These are phyloP conservation scores for Panicum virgatum DNA, from an alignment of 202 grass and related monocot species.

Conservation along the genomic window DNA sequence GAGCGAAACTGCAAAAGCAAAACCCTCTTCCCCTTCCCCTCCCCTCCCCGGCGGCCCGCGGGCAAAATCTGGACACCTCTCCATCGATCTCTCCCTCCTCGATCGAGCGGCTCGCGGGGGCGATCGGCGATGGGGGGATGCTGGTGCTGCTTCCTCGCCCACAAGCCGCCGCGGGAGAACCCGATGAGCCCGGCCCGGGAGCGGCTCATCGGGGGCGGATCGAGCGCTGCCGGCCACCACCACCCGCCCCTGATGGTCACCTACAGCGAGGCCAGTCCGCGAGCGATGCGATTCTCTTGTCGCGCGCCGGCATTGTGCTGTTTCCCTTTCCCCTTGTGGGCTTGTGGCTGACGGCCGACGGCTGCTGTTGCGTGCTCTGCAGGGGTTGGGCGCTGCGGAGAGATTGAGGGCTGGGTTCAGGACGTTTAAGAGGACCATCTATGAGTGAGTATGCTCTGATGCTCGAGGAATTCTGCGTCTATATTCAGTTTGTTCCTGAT, in stretches of 20 bases:
- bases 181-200: constrained; percentile 18
- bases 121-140: constrained; percentile 39
- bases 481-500: neutral
- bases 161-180: constrained; percentile 41
- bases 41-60: neutral
- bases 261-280: constrained; percentile 23
- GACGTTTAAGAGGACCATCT: constrained; percentile 33
- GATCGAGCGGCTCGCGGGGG: neutral
- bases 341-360: neutral
- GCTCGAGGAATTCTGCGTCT: neutral
- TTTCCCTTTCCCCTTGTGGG: neutral
- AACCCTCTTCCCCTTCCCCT: neutral
- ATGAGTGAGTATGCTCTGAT: constrained; percentile 36
- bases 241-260: neutral
- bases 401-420: constrained; percentile 43
- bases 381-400: constrained; percentile 32
- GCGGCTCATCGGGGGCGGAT: neutral
- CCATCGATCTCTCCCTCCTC: neutral
- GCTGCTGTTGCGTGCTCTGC: neutral
- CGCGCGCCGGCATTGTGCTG: neutral
- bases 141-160: constrained; percentile 28
- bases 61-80: neutral
- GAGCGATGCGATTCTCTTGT: neutral
- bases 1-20: neutral
- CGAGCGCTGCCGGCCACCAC: neutral